Conservation (phyloP, 208 protist genomes). For the Trypanosoma rangeli region DNA sequence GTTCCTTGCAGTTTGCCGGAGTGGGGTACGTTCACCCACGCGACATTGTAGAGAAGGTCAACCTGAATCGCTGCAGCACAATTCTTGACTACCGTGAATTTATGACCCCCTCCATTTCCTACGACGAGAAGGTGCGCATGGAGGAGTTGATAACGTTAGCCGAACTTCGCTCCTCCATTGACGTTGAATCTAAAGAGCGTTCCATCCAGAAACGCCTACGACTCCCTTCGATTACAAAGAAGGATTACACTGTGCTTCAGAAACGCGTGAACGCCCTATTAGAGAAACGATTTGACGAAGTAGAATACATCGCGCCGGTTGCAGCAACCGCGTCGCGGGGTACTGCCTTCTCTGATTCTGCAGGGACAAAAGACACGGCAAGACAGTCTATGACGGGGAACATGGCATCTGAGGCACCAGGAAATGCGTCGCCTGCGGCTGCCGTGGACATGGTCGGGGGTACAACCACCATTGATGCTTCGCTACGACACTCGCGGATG, state of each 20-base stretch:
- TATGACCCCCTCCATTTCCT: slow-evolving; percentile 34
- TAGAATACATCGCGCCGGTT: neutral
- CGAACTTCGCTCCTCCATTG: slow-evolving; percentile 16
- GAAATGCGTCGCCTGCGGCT: neutral
- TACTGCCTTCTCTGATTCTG: neutral
- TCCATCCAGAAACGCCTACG: neutral
- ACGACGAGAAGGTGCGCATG: slow-evolving; percentile 35
- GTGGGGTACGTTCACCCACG: slow-evolving; percentile 76
- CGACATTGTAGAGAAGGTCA: slow-evolving; percentile 80
- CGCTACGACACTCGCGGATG: slow-evolving; percentile 32
- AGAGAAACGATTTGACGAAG: slow-evolving; percentile 16
- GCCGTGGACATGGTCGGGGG: neutral
- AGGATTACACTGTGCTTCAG: slow-evolving; percentile 41
- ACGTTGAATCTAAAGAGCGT: slow-evolving; percentile 2
- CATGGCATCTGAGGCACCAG: neutral
- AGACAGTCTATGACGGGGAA: neutral
- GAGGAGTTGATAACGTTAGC: slow-evolving; percentile 33
- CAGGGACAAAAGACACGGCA: neutral
- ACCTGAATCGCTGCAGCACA: slow-evolving; percentile 77
- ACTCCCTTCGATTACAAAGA: slow-evolving; percentile 13
- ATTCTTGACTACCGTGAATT: slow-evolving; percentile 79
- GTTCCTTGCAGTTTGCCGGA: slow-evolving; percentile 66
- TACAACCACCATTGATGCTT: neutral
- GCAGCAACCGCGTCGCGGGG: neutral
- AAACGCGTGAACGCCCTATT: slow-evolving; percentile 57